Evolutionary conservation across 805 yeast species (phyloP), one percentile per base, ranked within the genome.

Genomic region (Candida silvatica): DNA sequence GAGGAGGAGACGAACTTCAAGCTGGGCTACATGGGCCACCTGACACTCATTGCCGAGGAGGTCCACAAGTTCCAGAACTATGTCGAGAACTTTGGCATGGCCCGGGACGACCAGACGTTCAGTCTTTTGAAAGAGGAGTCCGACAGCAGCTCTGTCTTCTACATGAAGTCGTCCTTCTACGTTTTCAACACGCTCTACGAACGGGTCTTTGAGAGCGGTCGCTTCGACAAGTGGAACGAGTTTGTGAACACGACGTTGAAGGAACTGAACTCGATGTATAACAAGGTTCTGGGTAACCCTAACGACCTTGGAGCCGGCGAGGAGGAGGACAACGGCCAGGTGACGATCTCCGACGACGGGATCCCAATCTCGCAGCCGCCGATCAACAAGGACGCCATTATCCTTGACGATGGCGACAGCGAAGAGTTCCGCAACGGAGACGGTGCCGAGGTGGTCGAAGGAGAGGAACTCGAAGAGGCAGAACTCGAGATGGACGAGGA

Each of bases 11-110:
- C 51, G 4, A 59, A 54, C n/a, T 66, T 73, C 19, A 56, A 74
- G 30, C 67, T 74, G 3, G 80, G 80, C 0, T 74, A 71, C 46
- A 69, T 73, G 73, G 80, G 80, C 0, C 80, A 73, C 52, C 49
- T 73, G 32, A 70, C 73, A 14, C 53, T 73, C 20, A 67, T 73
- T 17, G 72, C 77, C 40, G 79, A 74, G 45, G 80, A 74, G 42
- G 67, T 73, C 22, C 77, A 71, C 31, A 74, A 74, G 49, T 74
- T 74, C 35, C 63, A 58, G 38, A 54, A 51, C 38, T 48, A 45
- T 38, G 58, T 57, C 34, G 62, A 56, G 32, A 57, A 52, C 36
- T 56, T 56, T 40, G 61, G 61, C 8, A 34, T 52, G 27, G 49
- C 60, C 0, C 43, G 57, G 34, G 55, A 54, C 17, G 60, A 54